Evolutionary conservation across 352 stramenopile species (phyloP).

Genomic region (Sclerospora graminicola): DNA sequence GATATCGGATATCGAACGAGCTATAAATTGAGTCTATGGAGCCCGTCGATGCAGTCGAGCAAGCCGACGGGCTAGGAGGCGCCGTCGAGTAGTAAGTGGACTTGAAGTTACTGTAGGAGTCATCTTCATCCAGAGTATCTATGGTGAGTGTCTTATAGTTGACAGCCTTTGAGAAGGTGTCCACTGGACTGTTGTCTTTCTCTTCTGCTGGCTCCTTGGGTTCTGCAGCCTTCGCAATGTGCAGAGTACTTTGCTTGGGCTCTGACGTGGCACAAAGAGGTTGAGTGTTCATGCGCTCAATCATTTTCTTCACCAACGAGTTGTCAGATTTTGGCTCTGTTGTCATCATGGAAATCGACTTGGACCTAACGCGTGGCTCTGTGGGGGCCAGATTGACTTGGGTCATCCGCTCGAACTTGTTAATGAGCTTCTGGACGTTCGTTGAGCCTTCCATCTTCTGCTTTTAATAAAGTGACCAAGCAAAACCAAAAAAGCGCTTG

Average conservation of each 20-base stretch:
- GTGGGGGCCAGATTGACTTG: constrained; percentile 1
- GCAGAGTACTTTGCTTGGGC: background rate
- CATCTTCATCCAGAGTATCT: constrained; percentile 6
- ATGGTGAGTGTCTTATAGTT: constrained; percentile 10
- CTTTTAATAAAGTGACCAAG: constrained; percentile 1
- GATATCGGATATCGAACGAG: constrained; percentile 16
- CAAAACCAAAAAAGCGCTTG: too few relatives aligned
- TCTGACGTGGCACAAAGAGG: constrained; percentile 5
- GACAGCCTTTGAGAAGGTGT: background rate
- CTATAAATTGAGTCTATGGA: constrained; percentile 24
- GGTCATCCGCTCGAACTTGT: constrained; percentile 26
- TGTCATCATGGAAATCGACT: background rate
- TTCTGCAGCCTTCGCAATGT: background rate
- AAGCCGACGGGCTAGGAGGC: constrained; percentile 17
- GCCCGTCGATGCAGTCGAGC: constrained; percentile 22
- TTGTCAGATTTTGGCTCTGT: constrained; percentile 10
- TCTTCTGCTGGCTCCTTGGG: background rate
- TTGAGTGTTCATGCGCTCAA: constrained; percentile 6
- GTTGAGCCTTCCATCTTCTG: constrained; percentile 8
- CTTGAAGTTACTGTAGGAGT: constrained; percentile 6
- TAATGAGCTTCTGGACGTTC: constrained; percentile 24
- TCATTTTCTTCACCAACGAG: constrained; percentile 8
- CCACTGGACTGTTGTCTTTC: background rate
- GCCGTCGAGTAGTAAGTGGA: constrained; percentile 7
- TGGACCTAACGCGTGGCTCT: constrained; percentile 2